Evolutionary conservation across 2,329 filamentous ascomycete species (phyloP).

Genomic region (Leptographium procerum): DNA sequence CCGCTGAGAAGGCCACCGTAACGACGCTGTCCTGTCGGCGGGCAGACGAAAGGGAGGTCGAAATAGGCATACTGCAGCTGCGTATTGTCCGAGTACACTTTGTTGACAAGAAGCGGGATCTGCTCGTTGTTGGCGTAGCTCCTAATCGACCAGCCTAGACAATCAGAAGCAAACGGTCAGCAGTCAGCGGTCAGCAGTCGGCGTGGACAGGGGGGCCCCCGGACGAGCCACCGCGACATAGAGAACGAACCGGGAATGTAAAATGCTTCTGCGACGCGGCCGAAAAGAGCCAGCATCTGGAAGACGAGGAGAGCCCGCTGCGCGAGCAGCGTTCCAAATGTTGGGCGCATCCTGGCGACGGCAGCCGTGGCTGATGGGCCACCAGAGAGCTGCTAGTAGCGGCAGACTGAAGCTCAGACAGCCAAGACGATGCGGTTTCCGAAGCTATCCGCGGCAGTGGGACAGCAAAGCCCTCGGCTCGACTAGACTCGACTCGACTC

Average conservation of each 20-base stretch:
- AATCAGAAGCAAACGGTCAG: background rate
- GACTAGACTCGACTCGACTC: too few relatives aligned
- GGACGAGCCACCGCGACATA: background rate
- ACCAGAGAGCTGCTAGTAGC: too few relatives aligned
- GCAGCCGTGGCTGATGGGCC: background rate
- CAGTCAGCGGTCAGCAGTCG: background rate
- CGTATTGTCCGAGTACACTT: conserved; percentile 80
- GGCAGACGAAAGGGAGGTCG: conserved; percentile 78
- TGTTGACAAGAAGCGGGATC: conserved; percentile 82
- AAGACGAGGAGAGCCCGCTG: conserved; percentile 32
- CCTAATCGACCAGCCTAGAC: conserved; percentile 65
- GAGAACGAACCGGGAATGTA: conserved; percentile 66
- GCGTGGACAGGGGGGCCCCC: too few relatives aligned
- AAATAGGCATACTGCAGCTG: conserved; percentile 88
- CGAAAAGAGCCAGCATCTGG: conserved; percentile 27
- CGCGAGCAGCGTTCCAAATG: background rate
- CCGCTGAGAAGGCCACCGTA: conserved; percentile 61
- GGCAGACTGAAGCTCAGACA: too few relatives aligned
- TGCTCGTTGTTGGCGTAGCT: conserved; percentile 66
- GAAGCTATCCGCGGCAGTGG: too few relatives aligned
- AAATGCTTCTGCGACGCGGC: conserved; percentile 47
- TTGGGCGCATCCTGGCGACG: background rate
- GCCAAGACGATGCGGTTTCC: too few relatives aligned
- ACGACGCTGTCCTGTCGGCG: conserved; percentile 56
- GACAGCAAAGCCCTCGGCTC: too few relatives aligned